Base-by-base conservation (phyloP, 768 basidiomycete species). In the Russula sp. region DNA sequence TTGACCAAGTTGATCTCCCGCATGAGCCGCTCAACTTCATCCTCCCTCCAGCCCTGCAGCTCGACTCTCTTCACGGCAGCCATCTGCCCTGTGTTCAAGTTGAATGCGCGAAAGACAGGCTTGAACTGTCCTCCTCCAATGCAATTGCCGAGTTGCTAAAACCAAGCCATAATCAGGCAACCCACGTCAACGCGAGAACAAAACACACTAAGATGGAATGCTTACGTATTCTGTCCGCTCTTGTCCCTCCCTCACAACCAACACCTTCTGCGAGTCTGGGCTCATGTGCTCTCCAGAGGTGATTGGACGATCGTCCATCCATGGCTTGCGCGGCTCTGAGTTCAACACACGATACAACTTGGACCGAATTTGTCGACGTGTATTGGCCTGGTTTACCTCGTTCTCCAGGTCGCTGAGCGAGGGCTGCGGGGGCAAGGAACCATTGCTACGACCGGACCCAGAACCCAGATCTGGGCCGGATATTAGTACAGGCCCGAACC, bases 121-220 rank as follows among this genome's bases (percentile, higher is more conserved):
- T 96, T 96, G 72, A 98, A 98, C 76, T 98, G 96, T 8, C 96
- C 96, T 53, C 90, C 85, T 2, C 96, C 96, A 65, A 99, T 96
- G 72, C 93, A 95, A 73, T 97, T 95, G 35, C 96, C 96, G 22
- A 99, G 80, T 94, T 96, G 93, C 96, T 98, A 70, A 34, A 43
- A 45, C 50, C 13, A 32, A 29, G 5, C 1, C 25, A 29, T 29
- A 29, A 32, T 29, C 25, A 29, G 25, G 2, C 25, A 29, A 29
- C 25, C 25, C 25, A 29, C 3, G 25, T 29, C 3, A 29, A 29
- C 25, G 25, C 25, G 7, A 8, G 20, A 22, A 7, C 22, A 5
- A 34, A 14, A 29, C 25, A 1, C 3, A 18, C 3, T 29, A 36
- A 29, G 25, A 29, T 0, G 25, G 11, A 29, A 49, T 9, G 32